phyloP scores from a whole-genome alignment of 108 stramenopile species.

The Parietichytrium sp. region DNA sequence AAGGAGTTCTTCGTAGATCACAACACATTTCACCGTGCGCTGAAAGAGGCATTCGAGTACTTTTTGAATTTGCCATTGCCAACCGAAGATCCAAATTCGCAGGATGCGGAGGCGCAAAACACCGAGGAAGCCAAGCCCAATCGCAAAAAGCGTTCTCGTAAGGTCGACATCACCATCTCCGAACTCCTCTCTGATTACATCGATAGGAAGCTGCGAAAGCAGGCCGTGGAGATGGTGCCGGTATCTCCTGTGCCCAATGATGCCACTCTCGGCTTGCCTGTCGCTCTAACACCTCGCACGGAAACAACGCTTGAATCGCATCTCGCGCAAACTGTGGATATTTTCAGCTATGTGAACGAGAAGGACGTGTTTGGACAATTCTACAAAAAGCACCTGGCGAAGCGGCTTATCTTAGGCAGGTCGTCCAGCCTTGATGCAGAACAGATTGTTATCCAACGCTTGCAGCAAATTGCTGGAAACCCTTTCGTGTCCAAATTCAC shows the following conservation, averaged over 20 bases:
- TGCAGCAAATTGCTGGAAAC: conserved; percentile 68
- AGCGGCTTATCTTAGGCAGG: conserved; percentile 89
- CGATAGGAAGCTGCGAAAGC: conserved; percentile 89
- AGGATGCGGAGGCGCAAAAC: neutral
- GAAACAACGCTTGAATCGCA: conserved; percentile 40
- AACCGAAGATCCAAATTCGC: neutral
- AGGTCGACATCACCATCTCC: conserved; percentile 94
- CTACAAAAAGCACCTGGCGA: conserved; percentile 94
- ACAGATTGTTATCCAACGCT: conserved; percentile 94
- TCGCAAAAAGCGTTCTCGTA: conserved; percentile 62
- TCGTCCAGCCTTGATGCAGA: conserved; percentile 95
- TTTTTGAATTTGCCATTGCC: conserved; percentile 74
- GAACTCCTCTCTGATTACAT: conserved; percentile 93
- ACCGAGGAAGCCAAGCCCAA: conserved; percentile 82
- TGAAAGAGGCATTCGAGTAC: conserved; percentile 97
- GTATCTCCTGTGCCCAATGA: neutral
- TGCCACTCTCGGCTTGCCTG: no score
- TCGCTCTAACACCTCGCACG: neutral
- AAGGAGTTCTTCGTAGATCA: conserved; percentile 84
- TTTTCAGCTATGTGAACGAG: conserved; percentile 94
- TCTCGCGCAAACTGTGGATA: conserved; percentile 88
- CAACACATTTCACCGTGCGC: conserved; percentile 91
- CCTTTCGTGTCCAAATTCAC: conserved; percentile 98
- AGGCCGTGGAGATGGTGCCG: conserved; percentile 77
- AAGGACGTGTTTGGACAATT: conserved; percentile 98